Evolutionary conservation across 2,329 filamentous ascomycete genomes (phyloP).

Genomic region (Alternaria triticina): DNA sequence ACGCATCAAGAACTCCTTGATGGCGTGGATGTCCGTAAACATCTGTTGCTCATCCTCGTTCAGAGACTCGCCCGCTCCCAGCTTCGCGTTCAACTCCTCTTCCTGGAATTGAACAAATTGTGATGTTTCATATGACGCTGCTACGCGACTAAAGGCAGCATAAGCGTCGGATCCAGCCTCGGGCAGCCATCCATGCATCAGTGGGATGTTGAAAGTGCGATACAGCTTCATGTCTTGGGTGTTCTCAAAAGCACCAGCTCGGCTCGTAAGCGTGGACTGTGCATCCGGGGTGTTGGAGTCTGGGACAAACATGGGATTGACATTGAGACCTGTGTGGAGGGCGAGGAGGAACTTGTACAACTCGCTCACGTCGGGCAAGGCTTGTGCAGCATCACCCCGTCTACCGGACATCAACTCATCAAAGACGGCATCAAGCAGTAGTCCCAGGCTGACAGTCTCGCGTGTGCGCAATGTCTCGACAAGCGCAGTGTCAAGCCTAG

Average conservation of each 20-base stretch:
- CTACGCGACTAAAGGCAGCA: constrained; percentile 73
- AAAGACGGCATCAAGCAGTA: constrained; percentile 87
- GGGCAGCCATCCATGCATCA: constrained; percentile 95
- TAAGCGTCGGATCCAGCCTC: constrained; percentile 68
- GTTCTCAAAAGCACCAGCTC: constrained; percentile 80
- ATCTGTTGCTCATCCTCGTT: constrained; percentile 75
- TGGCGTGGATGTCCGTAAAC: constrained; percentile 81
- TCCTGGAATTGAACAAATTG: constrained; percentile 88
- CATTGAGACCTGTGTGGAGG: constrained; percentile 96
- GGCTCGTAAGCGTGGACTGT: constrained; percentile 40
- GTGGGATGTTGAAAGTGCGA: constrained; percentile 82
- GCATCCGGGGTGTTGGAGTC: constrained; percentile 48
- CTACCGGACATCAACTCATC: constrained; percentile 87
- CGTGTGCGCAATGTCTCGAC: constrained; percentile 77
- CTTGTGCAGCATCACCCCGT: constrained; percentile 66
- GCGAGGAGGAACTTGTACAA: constrained; percentile 87
- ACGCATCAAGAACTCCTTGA: constrained; percentile 79
- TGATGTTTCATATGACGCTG: constrained; percentile 87
- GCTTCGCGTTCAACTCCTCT: constrained; percentile 84
- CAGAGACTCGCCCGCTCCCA: constrained; percentile 66
- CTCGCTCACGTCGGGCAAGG: constrained; percentile 84
- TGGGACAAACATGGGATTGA: constrained; percentile 87
- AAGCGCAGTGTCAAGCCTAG: constrained; percentile 70
- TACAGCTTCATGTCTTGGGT: constrained; percentile 92
- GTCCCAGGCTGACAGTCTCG: constrained; percentile 85